Conservation (phyloP, 345 rosid genomes). For the Linum tenue region DNA sequence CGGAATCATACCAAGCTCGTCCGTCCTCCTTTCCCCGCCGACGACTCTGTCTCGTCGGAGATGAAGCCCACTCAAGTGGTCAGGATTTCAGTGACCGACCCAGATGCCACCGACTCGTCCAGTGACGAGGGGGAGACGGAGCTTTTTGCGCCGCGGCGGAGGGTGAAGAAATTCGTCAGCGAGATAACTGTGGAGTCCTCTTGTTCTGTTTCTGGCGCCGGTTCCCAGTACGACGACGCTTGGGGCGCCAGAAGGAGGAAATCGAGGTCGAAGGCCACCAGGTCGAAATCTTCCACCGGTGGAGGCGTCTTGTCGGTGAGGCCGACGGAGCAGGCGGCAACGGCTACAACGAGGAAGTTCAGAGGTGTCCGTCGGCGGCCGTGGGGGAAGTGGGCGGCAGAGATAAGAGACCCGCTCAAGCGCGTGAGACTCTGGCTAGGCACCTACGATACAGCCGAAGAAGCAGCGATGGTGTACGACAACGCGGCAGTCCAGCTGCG, state of each 20-base stretch:
- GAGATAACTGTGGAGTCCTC: conserved; percentile 47
- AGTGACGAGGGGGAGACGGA: conserved; percentile 56
- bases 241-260: conserved; percentile 7
- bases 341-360: conserved; percentile 42
- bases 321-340: conserved; percentile 10
- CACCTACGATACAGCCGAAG: conserved; percentile 85
- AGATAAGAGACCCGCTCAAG: conserved; percentile 76
- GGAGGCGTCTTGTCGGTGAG: conserved; percentile 2
- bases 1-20: conserved; percentile 22
- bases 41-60: background rate
- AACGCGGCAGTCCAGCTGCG: conserved; percentile 90
- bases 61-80: conserved; percentile 30
- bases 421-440: conserved; percentile 89
- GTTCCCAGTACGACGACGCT: background rate
- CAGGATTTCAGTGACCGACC: conserved; percentile 71
- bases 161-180: conserved; percentile 57
- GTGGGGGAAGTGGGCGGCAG: conserved; percentile 99
- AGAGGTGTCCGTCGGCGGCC: conserved; percentile 91
- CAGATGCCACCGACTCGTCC: conserved; percentile 90
- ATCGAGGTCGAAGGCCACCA: conserved; percentile 10
- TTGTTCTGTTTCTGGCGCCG: background rate
- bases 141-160: conserved; percentile 5
- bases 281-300: background rate
- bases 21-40: conserved; percentile 7
- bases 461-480: conserved; percentile 89